Evolutionary conservation across 805 yeast species (phyloP), one percentile per base, ranked within the genome.

Genomic region (Zygosaccharomyces pseudorouxii): DNA sequence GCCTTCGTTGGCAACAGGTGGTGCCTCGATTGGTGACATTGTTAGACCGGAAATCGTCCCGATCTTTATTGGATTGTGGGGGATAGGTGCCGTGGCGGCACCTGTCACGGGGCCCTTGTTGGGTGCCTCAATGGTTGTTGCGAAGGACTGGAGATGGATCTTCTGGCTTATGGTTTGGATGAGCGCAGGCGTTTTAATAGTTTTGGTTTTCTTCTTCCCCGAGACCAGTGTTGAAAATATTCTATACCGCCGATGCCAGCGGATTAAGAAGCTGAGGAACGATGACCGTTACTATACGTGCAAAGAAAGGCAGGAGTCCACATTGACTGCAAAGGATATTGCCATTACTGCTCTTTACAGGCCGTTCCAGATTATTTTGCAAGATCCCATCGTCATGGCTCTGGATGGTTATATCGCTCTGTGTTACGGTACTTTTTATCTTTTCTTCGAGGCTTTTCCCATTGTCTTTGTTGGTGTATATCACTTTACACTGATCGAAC

Each of bases 391-490:
- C 29, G 75, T 81, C 12, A 49, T 80, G 16, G 68, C 79, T 28
- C 73, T 80, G 49, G 73, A 80, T 56, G 19, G 75, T 22, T 80
- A 79, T 60, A 66, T 76, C 55, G 78, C 81, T 0, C 56, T 80
- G 42, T 68, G 74, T 6, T 81, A 81, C 60, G 77, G 82, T 25
- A 62, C 75, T 23, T 54, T 77, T 52, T 82, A 79, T 59, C 60
- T 79, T 20, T 81, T 78, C 70, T 78, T 81, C 55, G 86, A 82
- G 63, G 80, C 79, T 4, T 79, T 78, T 64, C 86, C 87, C 10
- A 68, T 80, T 30, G 80, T 77, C 3, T 82, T 75, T 52, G 47
- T 53, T 9, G 75, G 71, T 2, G 57, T 70, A 22, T 70, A 78
- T 52, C 58, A 69, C 31, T 81, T 81, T 61, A 71, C 77, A 4